phyloP scores from a whole-genome alignment of 1,284 basidiomycete genomes.

The Apiotrichum laibachii region DNA sequence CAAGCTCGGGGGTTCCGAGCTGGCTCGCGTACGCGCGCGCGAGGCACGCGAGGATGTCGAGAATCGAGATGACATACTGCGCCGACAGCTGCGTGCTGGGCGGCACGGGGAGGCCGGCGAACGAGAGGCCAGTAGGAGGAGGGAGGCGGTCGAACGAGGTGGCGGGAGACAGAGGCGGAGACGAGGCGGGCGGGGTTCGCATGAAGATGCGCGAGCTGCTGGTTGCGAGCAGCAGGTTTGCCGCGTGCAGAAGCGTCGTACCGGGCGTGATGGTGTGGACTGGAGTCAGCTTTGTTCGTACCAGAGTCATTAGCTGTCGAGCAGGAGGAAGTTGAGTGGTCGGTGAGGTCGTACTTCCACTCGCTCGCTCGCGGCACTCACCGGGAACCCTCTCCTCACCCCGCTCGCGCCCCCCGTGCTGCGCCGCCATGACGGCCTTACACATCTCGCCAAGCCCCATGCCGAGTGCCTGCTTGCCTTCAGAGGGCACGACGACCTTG shows the following conservation, averaged over 20 bases:
- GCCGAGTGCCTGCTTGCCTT: constrained; percentile 36
- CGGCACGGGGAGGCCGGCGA: constrained; percentile 29
- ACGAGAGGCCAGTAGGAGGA: constrained; percentile 15
- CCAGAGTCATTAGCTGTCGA: too few relatives aligned
- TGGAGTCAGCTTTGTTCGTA: constrained; percentile 12
- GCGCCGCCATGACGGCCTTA: constrained; percentile 29
- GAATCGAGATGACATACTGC: constrained; percentile 39
- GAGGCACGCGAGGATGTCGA: constrained; percentile 36
- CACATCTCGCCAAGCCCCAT: constrained; percentile 37
- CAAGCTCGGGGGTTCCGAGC: constrained; percentile 15
- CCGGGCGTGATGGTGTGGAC: constrained; percentile 37
- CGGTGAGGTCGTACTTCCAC: too few relatives aligned
- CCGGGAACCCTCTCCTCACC: constrained; percentile 42
- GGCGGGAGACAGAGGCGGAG: constrained; percentile 32
- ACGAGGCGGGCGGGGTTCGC: constrained; percentile 19
- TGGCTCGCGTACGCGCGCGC: constrained; percentile 23
- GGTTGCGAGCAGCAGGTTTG: constrained; percentile 40
- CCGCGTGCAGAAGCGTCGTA: constrained; percentile 34
- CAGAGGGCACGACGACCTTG: constrained; percentile 36
- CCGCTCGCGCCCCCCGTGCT: constrained; percentile 29
- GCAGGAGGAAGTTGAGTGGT: too few relatives aligned
- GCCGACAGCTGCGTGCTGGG: constrained; percentile 33
- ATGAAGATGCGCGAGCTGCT: constrained; percentile 39
- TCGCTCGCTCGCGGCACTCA: constrained; percentile 14
- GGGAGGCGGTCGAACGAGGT: constrained; percentile 25